A percentile compares a stretch with the other conserved stretches of the same genome.
Evolutionary conservation across 1,139 yeast genomes (phyloP).

Genomic region (Scheffersomyces titani): DNA sequence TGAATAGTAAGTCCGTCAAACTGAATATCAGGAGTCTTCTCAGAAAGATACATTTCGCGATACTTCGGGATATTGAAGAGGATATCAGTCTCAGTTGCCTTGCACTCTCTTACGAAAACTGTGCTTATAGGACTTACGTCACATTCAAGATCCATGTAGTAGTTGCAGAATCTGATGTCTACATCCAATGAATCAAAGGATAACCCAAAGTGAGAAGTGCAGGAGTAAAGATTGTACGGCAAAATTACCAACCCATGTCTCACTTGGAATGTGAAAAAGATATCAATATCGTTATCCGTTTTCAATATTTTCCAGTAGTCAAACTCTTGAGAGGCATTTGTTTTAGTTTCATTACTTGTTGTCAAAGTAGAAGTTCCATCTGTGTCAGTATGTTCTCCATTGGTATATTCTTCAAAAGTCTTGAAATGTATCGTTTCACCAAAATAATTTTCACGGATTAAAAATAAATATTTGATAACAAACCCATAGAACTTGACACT

Average conservation of each 20-base stretch:
- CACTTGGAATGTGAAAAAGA: constrained; percentile 69
- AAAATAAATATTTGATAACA: constrained; percentile 70
- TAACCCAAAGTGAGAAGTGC: constrained; percentile 61
- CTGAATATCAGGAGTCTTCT: constrained; percentile 40
- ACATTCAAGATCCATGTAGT: constrained; percentile 83
- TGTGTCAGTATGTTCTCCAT: constrained; percentile 7
- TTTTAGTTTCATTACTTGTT: neutral
- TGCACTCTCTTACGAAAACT: constrained; percentile 21
- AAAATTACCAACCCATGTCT: constrained; percentile 68
- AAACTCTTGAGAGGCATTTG: constrained; percentile 13
- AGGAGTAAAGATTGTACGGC: constrained; percentile 73
- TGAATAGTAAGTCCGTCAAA: constrained; percentile 71
- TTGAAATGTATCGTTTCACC: constrained; percentile 84
- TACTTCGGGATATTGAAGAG: constrained; percentile 31
- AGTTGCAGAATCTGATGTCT: constrained; percentile 84
- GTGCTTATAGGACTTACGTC: constrained; percentile 53
- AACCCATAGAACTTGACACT: constrained; percentile 78
- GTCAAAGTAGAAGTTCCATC: constrained; percentile 1
- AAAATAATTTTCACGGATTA: constrained; percentile 84
- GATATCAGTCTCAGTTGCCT: constrained; percentile 15
- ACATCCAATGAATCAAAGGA: constrained; percentile 68
- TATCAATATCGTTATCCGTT: constrained; percentile 74
- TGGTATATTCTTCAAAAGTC: constrained; percentile 78
- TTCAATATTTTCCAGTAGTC: constrained; percentile 46
- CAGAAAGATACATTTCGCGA: constrained; percentile 16